phyloP scores from a whole-genome alignment of 495 filamentous ascomycete species.

The Oleoguttula mirabilis region DNA sequence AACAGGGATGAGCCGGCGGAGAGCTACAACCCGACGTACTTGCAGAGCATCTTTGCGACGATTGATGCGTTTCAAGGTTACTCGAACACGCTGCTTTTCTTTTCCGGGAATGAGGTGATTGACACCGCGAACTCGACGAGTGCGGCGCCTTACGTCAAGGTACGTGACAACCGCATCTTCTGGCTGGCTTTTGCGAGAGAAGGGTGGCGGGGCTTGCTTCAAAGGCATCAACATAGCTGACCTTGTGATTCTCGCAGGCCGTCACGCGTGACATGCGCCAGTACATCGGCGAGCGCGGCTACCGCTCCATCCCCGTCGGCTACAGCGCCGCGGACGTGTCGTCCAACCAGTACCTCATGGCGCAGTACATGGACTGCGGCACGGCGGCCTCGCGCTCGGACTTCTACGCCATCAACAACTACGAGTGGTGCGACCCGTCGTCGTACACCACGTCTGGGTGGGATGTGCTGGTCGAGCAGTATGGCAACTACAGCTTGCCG shows the following conservation, averaged over 20 bases:
- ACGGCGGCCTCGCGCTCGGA: constrained; percentile 68
- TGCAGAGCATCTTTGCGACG: constrained; percentile 87
- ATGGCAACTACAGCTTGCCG: constrained; percentile 76
- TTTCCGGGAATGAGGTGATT: constrained; percentile 96
- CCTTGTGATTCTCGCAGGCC: too few species aligned
- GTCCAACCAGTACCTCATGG: constrained; percentile 75
- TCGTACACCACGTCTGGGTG: constrained; percentile 67
- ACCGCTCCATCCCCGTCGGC: constrained; percentile 75
- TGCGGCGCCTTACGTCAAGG: constrained; percentile 80
- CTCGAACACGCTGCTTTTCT: constrained; percentile 83
- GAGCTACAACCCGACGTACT: constrained; percentile 85
- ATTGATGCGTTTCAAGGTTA: constrained; percentile 81
- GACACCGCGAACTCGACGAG: constrained; percentile 65
- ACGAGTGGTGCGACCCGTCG: constrained; percentile 85
- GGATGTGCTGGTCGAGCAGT: constrained; percentile 82
- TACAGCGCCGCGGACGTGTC: constrained; percentile 87
- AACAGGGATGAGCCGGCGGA: constrained; percentile 57
- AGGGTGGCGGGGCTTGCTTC: too few species aligned
- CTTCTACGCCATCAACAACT: constrained; percentile 90
- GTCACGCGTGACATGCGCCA: constrained; percentile 82
- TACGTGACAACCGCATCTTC: too few species aligned
- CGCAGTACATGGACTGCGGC: constrained; percentile 90
- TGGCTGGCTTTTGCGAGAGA: too few species aligned
- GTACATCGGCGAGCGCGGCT: constrained; percentile 62
- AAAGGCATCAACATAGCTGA: too few species aligned